phyloP scores from a whole-genome alignment of 495 filamentous ascomycete genomes.

The Thermochaetoides thermophila region DNA sequence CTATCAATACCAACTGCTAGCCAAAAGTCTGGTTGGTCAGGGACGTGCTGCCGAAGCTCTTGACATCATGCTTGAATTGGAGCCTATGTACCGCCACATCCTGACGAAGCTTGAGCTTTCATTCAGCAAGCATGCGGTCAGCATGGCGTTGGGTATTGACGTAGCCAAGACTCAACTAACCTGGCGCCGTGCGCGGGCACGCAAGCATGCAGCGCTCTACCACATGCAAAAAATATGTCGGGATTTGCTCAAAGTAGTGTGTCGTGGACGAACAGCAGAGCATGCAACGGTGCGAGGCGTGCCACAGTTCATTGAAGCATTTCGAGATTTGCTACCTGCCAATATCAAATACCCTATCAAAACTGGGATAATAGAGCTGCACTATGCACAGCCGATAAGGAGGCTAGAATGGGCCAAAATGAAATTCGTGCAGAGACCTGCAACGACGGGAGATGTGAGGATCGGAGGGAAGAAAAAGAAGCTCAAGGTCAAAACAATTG shows the following conservation, averaged over 20 bases:
- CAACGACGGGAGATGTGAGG: neutral
- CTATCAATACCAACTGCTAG: constrained; percentile 16
- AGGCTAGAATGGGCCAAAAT: neutral
- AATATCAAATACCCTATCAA: constrained; percentile 18
- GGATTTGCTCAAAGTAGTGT: constrained; percentile 7
- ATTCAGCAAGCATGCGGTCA: constrained; percentile 15
- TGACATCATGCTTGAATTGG: constrained; percentile 12
- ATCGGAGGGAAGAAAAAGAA: neutral
- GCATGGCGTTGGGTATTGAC: constrained; percentile 1
- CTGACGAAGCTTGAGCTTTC: constrained; percentile 16
- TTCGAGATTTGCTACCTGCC: constrained; percentile 32
- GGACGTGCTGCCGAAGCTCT: constrained; percentile 8
- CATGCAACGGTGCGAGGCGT: constrained; percentile 14
- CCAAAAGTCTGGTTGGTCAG: constrained; percentile 15
- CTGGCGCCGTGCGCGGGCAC: constrained; percentile 1
- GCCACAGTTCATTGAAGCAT: constrained; percentile 34
- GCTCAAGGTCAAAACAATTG: neutral
- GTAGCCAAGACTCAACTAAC: neutral
- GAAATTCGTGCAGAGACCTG: neutral
- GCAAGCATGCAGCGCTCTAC: constrained; percentile 10
- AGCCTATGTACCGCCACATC: constrained; percentile 13
- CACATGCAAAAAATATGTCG: constrained; percentile 6
- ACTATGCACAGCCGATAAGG: neutral
- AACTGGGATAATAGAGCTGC: constrained; percentile 11
- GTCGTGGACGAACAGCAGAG: neutral